phyloP scores from a whole-genome alignment of 176 grass and related monocot species.

The Triticum timopheevii region DNA sequence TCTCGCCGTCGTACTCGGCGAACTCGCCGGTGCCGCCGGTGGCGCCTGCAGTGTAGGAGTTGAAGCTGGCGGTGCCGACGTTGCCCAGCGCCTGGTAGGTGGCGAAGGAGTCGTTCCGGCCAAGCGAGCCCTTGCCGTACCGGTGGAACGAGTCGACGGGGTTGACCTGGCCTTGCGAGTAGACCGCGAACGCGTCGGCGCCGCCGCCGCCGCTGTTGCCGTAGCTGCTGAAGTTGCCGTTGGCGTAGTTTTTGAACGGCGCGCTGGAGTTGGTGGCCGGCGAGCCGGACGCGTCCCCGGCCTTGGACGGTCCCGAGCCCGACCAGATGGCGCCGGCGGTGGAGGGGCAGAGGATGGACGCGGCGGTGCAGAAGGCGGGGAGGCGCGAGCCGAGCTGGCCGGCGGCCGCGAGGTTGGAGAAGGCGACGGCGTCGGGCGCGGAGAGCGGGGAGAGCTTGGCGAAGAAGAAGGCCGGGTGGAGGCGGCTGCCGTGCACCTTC shows the following conservation, averaged over 20 bases:
- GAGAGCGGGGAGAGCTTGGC: conserved; percentile 13
- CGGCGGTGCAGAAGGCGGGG: not conserved
- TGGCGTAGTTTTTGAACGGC: conserved; percentile 17
- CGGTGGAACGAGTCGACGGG: not conserved
- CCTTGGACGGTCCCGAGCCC: not conserved
- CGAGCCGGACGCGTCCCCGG: not conserved
- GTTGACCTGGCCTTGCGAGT: conserved; percentile 5
- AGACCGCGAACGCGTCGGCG: conserved; percentile 1
- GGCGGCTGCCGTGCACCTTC: conserved; percentile 16
- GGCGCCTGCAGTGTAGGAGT: not conserved
- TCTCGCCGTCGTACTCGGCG: conserved; percentile 6
- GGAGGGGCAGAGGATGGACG: not conserved
- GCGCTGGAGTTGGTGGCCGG: not conserved
- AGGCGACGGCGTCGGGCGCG: not conserved
- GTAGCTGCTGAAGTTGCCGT: conserved; percentile 23
- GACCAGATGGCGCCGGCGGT: not conserved
- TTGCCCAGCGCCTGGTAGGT: conserved; percentile 1
- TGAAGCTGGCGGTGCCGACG: conserved; percentile 16
- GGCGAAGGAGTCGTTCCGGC: conserved; percentile 9
- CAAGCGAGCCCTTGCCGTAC: not conserved
- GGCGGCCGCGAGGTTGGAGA: not conserved
- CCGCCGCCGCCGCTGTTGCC: conserved; percentile 17
- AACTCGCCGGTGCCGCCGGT: not conserved
- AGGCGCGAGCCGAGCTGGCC: conserved; percentile 15
- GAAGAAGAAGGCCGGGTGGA: conserved; percentile 24